phyloP scores from a whole-genome alignment of 768 basidiomycete genomes.

The Trametes cingulata region DNA sequence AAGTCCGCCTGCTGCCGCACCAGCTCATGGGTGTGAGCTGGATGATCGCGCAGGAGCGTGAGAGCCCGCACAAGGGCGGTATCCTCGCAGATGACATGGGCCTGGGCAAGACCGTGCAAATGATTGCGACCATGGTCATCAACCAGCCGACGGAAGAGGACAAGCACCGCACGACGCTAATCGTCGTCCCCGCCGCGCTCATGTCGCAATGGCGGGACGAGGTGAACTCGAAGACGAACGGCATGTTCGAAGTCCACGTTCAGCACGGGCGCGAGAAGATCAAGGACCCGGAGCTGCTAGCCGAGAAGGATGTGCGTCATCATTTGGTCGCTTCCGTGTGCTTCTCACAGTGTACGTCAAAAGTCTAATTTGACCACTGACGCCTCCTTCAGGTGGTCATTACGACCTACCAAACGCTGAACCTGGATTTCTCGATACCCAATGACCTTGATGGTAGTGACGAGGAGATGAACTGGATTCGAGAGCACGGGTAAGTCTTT shows the following conservation, averaged over 20 bases:
- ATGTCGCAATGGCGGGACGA: constrained; percentile 79
- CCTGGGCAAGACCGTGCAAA: constrained; percentile 73
- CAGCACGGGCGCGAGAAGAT: constrained; percentile 75
- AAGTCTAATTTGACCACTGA: neutral
- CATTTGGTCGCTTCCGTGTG: neutral
- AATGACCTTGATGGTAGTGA: constrained; percentile 42
- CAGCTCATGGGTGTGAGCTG: constrained; percentile 79
- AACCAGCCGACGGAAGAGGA: constrained; percentile 56
- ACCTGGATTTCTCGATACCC: constrained; percentile 56
- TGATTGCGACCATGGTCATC: constrained; percentile 76
- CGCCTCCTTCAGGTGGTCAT: constrained; percentile 54
- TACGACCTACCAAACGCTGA: constrained; percentile 78
- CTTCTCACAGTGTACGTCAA: constrained; percentile 38
- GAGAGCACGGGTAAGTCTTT: constrained; percentile 45
- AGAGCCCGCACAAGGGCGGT: constrained; percentile 52
- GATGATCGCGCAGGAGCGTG: constrained; percentile 69
- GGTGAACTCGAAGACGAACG: constrained; percentile 66
- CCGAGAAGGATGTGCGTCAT: constrained; percentile 50
- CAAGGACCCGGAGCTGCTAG: constrained; percentile 51
- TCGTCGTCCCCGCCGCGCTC: constrained; percentile 77
- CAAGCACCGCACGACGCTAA: constrained; percentile 57
- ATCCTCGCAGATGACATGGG: constrained; percentile 79
- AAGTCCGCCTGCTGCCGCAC: constrained; percentile 70
- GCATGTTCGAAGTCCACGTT: constrained; percentile 60
- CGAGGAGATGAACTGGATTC: constrained; percentile 51